Percentiles rank a stretch among this genome's conserved stretches.
These are phyloP conservation scores for Backusella westeae DNA, from an alignment of 192 early-diverging fungal genomes.

Conservation along the genomic window DNA sequence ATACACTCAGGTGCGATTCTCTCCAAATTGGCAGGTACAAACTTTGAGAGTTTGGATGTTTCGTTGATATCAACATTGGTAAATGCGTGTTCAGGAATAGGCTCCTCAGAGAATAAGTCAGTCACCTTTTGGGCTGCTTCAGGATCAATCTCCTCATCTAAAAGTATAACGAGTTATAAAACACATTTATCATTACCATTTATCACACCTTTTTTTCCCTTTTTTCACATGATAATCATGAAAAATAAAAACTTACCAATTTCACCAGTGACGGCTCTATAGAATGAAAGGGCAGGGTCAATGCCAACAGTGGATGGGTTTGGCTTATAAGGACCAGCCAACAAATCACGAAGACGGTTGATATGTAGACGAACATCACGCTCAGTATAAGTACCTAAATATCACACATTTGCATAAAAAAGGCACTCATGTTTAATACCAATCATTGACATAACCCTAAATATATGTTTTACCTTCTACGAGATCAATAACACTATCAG, in stretches of 20 bases:
- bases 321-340: slow-evolving; percentile 71
- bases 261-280: slow-evolving; percentile 58
- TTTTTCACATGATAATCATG: not conserved
- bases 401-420: not conserved
- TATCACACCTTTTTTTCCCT: not conserved
- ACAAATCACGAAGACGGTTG: slow-evolving; percentile 81
- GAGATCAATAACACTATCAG: slow-evolving; percentile 64
- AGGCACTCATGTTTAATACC: not conserved
- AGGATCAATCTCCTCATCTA: slow-evolving; percentile 30
- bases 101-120: slow-evolving; percentile 32
- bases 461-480: slow-evolving; percentile 55
- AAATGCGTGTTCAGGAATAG: slow-evolving; percentile 45
- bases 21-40: slow-evolving; percentile 55
- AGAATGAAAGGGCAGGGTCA: slow-evolving; percentile 74
- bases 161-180: not conserved
- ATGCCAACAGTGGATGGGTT: slow-evolving; percentile 53
- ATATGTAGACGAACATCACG: slow-evolving; percentile 91
- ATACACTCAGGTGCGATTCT: slow-evolving; percentile 60
- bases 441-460: not conserved
- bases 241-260: slow-evolving; percentile 46
- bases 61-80: slow-evolving; percentile 47
- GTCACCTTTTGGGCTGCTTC: slow-evolving; percentile 35
- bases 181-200: not conserved
- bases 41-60: slow-evolving; percentile 44
- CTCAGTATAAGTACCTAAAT: slow-evolving; percentile 82